Conservation (phyloP, 2,329 filamentous ascomycete genomes). For the Sporothrix euskadiensis region DNA sequence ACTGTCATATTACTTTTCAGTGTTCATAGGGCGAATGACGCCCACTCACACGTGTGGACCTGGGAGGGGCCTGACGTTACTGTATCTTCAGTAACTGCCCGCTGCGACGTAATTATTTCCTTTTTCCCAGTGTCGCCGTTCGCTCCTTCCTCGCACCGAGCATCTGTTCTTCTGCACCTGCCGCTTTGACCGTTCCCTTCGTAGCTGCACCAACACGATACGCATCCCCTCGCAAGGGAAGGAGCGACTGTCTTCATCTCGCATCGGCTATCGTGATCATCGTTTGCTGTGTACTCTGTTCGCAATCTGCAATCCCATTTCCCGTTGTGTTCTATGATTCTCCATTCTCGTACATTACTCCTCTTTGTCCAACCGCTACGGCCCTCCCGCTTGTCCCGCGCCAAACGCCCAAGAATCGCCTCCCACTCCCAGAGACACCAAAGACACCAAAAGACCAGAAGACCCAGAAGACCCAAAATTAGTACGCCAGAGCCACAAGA, state of each 20-base stretch:
- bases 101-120: background rate
- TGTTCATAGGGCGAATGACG: background rate
- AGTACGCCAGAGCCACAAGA: background rate
- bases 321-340: background rate
- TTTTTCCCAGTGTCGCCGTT: background rate
- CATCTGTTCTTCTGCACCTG: background rate
- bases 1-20: background rate
- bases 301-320: too few relatives aligned
- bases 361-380: background rate
- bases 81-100: background rate
- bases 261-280: background rate
- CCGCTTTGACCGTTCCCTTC: constrained; percentile 9
- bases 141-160: background rate
- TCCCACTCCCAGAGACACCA: background rate
- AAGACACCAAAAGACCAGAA: too few relatives aligned
- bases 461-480: background rate
- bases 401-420: constrained; percentile 5
- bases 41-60: background rate
- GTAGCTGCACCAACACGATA: background rate
- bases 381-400: constrained; percentile 13
- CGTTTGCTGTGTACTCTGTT: background rate
- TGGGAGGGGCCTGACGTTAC: background rate
- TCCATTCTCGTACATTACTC: background rate
- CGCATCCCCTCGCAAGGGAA: background rate
- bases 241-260: background rate